Conservation (phyloP, 257 asterid species). For the Coffea canephora region DNA sequence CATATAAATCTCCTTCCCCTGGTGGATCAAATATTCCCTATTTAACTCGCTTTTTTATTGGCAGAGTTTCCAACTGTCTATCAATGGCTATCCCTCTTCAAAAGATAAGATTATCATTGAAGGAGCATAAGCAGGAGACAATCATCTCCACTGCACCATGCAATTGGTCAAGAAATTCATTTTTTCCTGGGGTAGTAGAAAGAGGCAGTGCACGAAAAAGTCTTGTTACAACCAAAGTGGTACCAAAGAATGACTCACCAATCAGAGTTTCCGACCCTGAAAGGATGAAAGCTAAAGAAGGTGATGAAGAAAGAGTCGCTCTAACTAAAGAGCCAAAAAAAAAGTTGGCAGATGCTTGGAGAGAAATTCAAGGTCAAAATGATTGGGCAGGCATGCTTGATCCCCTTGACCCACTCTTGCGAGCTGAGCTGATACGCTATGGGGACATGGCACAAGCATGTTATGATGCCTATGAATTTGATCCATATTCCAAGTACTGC, state of each 20-base stretch:
- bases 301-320: neutral
- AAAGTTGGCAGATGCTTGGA: conserved; percentile 13
- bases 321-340: neutral
- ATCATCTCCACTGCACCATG: neutral
- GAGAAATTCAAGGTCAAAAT: conserved; percentile 22
- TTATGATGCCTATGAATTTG: conserved; percentile 19
- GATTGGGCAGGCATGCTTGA: conserved; percentile 19
- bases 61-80: neutral
- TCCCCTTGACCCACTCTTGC: conserved; percentile 13
- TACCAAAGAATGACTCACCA: neutral
- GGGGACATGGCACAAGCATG: conserved; percentile 24
- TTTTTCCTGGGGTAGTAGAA: neutral
- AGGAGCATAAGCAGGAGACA: conserved; percentile 3
- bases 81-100: conserved; percentile 14
- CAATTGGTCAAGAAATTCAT: neutral
- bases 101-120: conserved; percentile 3
- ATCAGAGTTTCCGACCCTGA: neutral
- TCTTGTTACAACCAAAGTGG: neutral
- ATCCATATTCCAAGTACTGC: conserved; percentile 18
- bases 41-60: too few relatives aligned
- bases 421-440: conserved; percentile 16
- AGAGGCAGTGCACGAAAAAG: neutral
- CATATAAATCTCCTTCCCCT: neutral
- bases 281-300: neutral
- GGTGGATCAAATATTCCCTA: neutral